Evolutionary conservation across 345 rosid species (phyloP).

Genomic region (Odontarrhena argentea): DNA sequence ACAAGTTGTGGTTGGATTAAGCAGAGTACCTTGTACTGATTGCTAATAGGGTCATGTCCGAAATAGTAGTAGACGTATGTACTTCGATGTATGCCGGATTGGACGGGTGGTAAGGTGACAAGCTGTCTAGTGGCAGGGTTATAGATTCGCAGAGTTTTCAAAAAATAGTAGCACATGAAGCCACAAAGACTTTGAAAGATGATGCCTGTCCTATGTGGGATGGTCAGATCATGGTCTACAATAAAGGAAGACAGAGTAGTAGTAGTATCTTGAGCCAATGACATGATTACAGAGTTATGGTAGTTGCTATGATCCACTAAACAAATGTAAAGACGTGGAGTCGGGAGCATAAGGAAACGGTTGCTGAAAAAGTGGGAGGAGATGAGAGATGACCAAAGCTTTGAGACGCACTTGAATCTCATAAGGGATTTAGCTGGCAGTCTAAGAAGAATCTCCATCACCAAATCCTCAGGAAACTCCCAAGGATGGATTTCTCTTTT

Average conservation of each 20-base stretch:
- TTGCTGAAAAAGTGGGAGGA: background rate
- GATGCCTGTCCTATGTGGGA: background rate
- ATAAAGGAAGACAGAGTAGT: constrained; percentile 16
- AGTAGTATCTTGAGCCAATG: background rate
- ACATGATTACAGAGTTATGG: background rate
- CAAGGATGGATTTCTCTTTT: no score
- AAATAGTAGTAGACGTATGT: background rate
- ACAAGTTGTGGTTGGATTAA: background rate
- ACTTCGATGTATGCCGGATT: no score
- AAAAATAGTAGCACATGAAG: background rate
- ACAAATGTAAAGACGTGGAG: background rate
- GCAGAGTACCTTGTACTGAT: background rate
- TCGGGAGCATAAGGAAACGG: background rate
- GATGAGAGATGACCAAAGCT: constrained; percentile 1
- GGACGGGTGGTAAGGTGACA: no score
- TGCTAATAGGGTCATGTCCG: background rate
- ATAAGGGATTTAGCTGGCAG: background rate
- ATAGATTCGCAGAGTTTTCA: background rate
- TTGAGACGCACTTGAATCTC: constrained; percentile 11
- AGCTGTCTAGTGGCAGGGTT: background rate
- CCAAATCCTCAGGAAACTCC: no score
- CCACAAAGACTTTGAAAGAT: background rate
- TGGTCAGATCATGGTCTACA: background rate
- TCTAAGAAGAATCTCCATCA: no score
- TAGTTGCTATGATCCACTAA: background rate